Evolutionary conservation across 345 rosid genomes (phyloP).

Genomic region (Salix viminalis): DNA sequence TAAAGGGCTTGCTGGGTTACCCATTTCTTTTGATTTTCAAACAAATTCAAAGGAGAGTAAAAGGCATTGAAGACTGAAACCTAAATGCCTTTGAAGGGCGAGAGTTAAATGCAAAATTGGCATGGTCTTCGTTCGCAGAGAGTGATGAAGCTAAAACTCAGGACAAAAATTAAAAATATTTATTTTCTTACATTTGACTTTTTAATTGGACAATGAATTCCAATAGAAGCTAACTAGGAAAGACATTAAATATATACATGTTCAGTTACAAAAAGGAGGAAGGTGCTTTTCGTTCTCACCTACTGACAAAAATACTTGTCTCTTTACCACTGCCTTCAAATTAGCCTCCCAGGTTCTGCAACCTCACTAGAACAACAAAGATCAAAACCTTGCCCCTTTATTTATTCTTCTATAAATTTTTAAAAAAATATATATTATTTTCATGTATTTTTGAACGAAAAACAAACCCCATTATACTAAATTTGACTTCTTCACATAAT

Average conservation of each 20-base stretch:
- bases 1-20: too few species aligned
- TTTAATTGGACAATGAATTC: constrained; percentile 10
- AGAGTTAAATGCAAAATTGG: too few species aligned
- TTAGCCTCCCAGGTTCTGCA: neutral
- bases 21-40: neutral
- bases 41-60: neutral
- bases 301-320: constrained; percentile 3
- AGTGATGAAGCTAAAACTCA: too few species aligned
- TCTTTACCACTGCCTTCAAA: neutral
- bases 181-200: neutral
- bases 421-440: too few species aligned
- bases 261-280: constrained; percentile 20
- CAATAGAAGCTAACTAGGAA: neutral
- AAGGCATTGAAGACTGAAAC: neutral
- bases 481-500: too few species aligned
- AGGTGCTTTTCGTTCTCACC: neutral
- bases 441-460: too few species aligned
- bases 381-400: neutral
- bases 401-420: too few species aligned
- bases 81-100: too few species aligned
- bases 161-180: too few species aligned
- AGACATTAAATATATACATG: neutral
- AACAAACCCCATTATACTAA: too few species aligned
- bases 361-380: too few species aligned
- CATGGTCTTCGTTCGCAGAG: too few species aligned